Evolutionary conservation across 2,329 filamentous ascomycete species (phyloP), one percentile per base, ranked within the genome.

Genomic region (Stachybotrys chartarum): DNA sequence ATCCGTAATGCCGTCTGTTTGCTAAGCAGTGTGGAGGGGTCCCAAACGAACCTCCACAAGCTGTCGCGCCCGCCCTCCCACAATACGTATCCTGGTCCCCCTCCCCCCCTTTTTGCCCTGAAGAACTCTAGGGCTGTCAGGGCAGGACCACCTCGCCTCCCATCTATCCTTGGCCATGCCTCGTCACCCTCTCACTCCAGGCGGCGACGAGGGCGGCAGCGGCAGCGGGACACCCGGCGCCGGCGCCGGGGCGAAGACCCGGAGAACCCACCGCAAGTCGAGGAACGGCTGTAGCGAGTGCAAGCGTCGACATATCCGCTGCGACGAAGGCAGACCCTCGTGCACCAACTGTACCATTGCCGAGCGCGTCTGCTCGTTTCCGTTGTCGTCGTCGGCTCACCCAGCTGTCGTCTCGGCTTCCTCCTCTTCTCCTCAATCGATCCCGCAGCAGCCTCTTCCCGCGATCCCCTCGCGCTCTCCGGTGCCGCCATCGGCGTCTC

Each of bases 231-330:
- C 48, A 51, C 57, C 35, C 51, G 51, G 51, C 16, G 48, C 47
- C 30, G 54, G 46, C 51, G 45, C 57, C 30, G 48, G 54, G n/a
- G 58, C 60, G 58, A 71, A 72, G 59, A 64, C 67, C 14, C 66
- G 71, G 17, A 68, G 71, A 42, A 64, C 70, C 5, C 71, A 74
- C 61, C 67, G 68, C 50, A 75, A 75, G 58, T 74, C 72, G n/a
- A 65, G 71, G 18, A 72, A 71, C 51, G 71, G 72, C 32, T 74
- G 72, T 58, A 66, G 58, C 55, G 71, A 72, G 58, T 75, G 72
- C 63, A 75, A 75, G 62, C 58, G 69, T 16, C 66, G 72, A 1
- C 72, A 75, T 49, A 72, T 74, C 54, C 73, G 72, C 42, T 77
- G 75, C 63, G 75, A 77, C 54, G 73, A 77, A 61, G 66, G 58